These are phyloP conservation scores for Cercophora newfieldiana DNA, from an alignment of 495 filamentous ascomycete genomes.

Conservation along the genomic window DNA sequence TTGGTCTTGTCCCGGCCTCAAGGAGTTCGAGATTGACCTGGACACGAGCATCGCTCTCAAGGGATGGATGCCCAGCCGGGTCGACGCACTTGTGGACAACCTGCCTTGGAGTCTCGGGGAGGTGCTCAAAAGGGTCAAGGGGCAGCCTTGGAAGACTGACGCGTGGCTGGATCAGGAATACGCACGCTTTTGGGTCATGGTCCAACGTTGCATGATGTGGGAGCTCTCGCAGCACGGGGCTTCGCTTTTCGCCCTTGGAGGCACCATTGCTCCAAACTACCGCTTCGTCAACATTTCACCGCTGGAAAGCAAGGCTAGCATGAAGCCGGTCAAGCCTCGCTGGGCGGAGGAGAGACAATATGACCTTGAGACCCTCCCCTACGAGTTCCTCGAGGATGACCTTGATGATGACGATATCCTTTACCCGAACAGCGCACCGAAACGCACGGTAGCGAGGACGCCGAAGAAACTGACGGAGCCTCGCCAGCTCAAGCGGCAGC, in stretches of 20 bases:
- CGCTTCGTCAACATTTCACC: conserved; percentile 40
- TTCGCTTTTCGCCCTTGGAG: conserved; percentile 30
- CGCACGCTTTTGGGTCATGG: conserved; percentile 36
- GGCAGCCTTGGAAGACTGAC: conserved; percentile 20
- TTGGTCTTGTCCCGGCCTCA: conserved; percentile 25
- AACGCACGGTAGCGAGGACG: background rate
- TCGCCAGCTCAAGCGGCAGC: conserved; percentile 19
- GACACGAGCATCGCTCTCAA: conserved; percentile 33
- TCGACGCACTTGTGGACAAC: conserved; percentile 33
- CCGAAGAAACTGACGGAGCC: background rate
- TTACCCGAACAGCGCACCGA: background rate
- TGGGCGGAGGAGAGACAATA: conserved; percentile 41
- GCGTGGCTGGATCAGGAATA: conserved; percentile 41
- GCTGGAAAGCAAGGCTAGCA: conserved; percentile 20
- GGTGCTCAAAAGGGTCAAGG: conserved; percentile 28
- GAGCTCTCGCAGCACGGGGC: conserved; percentile 39
- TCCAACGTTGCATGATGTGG: conserved; percentile 42
- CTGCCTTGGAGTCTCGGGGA: conserved; percentile 37
- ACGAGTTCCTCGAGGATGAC: conserved; percentile 36
- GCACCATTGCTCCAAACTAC: conserved; percentile 31
- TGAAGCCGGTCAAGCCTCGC: conserved; percentile 26
- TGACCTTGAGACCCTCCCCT: conserved; percentile 45
- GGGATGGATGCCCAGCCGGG: conserved; percentile 35
- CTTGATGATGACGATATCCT: conserved; percentile 22
- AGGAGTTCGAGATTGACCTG: conserved; percentile 31